Percentiles rank a stretch among this genome's conserved stretches.
Conservation (phyloP, 768 basidiomycete genomes). For the Lanmaoa pseudosensibilis region DNA sequence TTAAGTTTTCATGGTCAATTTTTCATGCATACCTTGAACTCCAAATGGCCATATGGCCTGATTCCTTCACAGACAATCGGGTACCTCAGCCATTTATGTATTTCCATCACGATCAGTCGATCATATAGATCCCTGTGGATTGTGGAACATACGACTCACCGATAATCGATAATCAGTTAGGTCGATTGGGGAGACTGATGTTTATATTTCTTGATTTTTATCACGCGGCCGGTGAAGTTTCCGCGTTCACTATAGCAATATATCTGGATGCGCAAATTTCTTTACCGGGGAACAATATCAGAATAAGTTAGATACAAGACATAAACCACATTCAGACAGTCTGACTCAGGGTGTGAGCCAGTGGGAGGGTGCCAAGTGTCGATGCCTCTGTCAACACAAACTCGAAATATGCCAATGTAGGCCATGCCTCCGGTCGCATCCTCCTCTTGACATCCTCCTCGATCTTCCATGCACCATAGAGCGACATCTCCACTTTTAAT, state of each 20-base stretch:
- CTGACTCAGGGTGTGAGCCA: not conserved
- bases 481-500: constrained; percentile 8
- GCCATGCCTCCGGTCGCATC: constrained; percentile 11
- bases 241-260: too few species aligned
- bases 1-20: not conserved
- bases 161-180: not conserved
- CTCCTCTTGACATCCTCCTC: constrained; percentile 8
- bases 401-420: constrained; percentile 7
- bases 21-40: too few species aligned
- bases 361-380: not conserved
- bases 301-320: not conserved
- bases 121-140: not conserved
- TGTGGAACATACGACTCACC: not conserved
- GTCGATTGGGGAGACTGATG: not conserved
- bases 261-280: not conserved
- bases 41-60: not conserved
- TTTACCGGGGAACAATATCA: not conserved
- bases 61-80: not conserved
- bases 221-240: too few species aligned
- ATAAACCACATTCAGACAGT: not conserved
- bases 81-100: not conserved
- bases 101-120: not conserved
- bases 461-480: constrained; percentile 7
- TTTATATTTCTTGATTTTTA: not conserved
- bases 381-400: constrained; percentile 13